Conservation (phyloP, 2,329 filamentous ascomycete species). For the Talaromyces sp. region DNA sequence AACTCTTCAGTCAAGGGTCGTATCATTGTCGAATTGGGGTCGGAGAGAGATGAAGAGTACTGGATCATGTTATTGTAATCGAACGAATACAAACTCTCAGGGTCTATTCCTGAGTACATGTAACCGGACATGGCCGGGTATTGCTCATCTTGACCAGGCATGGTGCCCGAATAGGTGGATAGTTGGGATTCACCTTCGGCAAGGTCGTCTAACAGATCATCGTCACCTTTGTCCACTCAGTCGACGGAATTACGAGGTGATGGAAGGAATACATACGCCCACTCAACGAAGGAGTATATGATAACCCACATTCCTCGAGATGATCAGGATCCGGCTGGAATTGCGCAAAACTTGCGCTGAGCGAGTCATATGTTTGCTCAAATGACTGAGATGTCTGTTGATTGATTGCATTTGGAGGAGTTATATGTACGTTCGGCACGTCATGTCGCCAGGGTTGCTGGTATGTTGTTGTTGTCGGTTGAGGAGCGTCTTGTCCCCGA, state of each 20-base stretch:
- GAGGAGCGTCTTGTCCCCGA: neutral
- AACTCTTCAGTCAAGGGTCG: neutral
- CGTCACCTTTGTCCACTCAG: neutral
- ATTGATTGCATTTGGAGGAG: neutral
- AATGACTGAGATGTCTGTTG: neutral
- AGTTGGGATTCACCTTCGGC: neutral
- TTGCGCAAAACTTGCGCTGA: neutral
- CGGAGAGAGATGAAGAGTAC: neutral
- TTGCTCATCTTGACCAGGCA: neutral
- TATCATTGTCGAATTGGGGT: neutral
- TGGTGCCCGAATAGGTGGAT: neutral
- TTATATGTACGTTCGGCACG: neutral
- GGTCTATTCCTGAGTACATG: neutral
- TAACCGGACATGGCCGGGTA: neutral
- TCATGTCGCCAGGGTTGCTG: slow-evolving; percentile 1
- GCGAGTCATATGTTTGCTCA: neutral
- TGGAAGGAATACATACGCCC: neutral
- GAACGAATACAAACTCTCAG: neutral
- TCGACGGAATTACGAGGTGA: neutral
- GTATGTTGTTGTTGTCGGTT: neutral
- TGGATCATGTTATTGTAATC: neutral
- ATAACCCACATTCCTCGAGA: slow-evolving; percentile 1
- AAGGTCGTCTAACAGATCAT: neutral
- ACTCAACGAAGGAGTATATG: slow-evolving; percentile 1
- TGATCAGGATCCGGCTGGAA: neutral